Conservation (phyloP, 495 filamentous ascomycete genomes). For the Penicillium ucsense region DNA sequence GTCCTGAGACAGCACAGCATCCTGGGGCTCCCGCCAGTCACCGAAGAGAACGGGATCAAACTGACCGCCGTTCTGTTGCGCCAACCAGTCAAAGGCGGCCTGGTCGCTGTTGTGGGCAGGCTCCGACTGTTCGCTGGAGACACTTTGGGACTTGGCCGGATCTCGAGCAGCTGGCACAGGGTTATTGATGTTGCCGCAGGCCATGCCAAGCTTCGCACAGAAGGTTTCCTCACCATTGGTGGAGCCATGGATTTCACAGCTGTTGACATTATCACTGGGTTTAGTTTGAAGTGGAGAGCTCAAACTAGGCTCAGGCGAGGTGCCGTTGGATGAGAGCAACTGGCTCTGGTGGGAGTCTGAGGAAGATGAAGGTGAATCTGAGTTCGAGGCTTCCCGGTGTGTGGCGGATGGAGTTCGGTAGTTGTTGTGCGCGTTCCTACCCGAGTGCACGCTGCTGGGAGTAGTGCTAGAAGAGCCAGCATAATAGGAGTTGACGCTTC, state of each 20-base stretch:
- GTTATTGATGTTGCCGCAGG: constrained; percentile 61
- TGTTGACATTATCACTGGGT: constrained; percentile 36
- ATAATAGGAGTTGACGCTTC: neutral
- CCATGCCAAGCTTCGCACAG: constrained; percentile 62
- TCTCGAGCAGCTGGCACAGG: constrained; percentile 46
- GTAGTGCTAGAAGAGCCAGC: constrained; percentile 1
- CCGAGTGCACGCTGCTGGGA: constrained; percentile 7
- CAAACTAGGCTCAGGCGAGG: constrained; percentile 58
- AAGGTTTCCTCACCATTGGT: constrained; percentile 51
- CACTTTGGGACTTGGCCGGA: constrained; percentile 17
- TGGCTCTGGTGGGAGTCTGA: constrained; percentile 52
- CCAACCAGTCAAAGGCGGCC: constrained; percentile 61
- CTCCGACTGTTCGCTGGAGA: constrained; percentile 15
- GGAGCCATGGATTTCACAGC: constrained; percentile 18
- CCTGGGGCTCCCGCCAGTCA: constrained; percentile 86
- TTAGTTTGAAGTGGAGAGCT: constrained; percentile 51
- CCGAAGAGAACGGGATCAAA: constrained; percentile 91
- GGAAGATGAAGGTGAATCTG: constrained; percentile 46
- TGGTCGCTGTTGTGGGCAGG: constrained; percentile 7
- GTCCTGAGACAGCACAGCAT: constrained; percentile 59
- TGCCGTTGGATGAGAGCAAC: constrained; percentile 72
- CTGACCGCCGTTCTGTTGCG: constrained; percentile 74
- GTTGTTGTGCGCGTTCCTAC: constrained; percentile 10
- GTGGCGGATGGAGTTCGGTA: constrained; percentile 1
- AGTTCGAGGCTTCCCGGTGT: constrained; percentile 33